phyloP scores from a whole-genome alignment of 371 early-diverging fungal genomes.

The Circinella minor region DNA sequence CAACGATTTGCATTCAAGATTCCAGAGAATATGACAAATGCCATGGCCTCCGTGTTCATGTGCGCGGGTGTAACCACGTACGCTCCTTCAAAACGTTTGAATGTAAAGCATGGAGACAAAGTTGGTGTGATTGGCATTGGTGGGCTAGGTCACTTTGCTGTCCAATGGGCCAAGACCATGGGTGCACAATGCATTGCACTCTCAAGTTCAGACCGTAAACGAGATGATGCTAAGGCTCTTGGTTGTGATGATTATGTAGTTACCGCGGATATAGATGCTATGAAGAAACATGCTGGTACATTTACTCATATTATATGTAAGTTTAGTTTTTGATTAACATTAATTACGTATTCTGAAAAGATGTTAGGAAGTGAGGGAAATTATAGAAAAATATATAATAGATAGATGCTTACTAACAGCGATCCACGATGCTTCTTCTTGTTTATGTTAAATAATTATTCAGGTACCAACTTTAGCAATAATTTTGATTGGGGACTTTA shows the following conservation, averaged over 20 bases:
- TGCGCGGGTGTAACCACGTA: conserved; percentile 66
- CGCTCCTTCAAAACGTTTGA: conserved; percentile 55
- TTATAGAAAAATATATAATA: no score
- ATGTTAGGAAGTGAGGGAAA: no score
- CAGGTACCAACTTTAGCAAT: conserved; percentile 38
- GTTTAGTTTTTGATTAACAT: no score
- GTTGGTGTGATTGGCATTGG: conserved; percentile 73
- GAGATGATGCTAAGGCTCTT: conserved; percentile 34
- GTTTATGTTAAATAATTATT: no score
- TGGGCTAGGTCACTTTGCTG: conserved; percentile 22
- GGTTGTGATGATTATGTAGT: conserved; percentile 44
- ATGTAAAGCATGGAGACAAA: conserved; percentile 47
- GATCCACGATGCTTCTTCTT: no score
- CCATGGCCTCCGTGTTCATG: conserved; percentile 60
- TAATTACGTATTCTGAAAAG: no score
- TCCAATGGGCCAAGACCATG: conserved; percentile 59
- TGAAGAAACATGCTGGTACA: conserved; percentile 17
- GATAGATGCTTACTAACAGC: no score
- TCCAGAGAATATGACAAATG: conserved; percentile 58
- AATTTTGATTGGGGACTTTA: conserved; percentile 48
- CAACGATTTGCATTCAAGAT: conserved; percentile 61
- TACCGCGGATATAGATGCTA: conserved; percentile 22
- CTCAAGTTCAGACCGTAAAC: conserved; percentile 39
- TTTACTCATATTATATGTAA: conserved; percentile 32
- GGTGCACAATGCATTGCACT: conserved; percentile 66